Base-by-base conservation (phyloP, 345 rosid genomes). In the Gynandropsis gynandra region DNA sequence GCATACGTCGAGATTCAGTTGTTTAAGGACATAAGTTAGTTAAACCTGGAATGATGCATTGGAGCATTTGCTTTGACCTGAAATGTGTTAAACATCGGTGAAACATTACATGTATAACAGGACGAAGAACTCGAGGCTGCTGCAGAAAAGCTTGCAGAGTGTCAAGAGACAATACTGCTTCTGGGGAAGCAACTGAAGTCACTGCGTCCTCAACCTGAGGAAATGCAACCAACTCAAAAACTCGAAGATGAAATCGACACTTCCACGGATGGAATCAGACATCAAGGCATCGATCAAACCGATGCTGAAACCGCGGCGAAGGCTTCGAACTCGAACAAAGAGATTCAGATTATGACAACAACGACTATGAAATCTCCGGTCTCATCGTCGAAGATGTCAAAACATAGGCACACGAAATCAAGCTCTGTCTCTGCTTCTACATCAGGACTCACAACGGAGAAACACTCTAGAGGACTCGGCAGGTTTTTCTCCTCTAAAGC, bases 151-250 rank as follows among this genome's bases (percentile, higher is more conserved):
- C 74, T 92, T 57, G 88, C 89, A 0, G 95, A 92, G 74, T 92
- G 99, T 68, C 99, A 92, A 60, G 86, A 85, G 69, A 92, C 99
- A 7, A 92, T 92, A 76, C 72, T 85, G 68, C 84, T 92, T 63
- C 87, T 92, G 0, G 97, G 97, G 46, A 88, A 77, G 72, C 99
- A 92, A 71, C 66, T 92, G 61, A 76, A 88, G 15, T 62, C 90
- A 11, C 63, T 92, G 44, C 80, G 73, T 40, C 97, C 94, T 54
- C 95, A 73, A 54, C 35, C 84, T 17, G 93, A 81, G 33, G 40
- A 42, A 17, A 65, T 52, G 18, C 63, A 79, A n/a, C 61, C 78
- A 73, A 21, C 67, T 60, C 12, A 77, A 74, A 63, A 74, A 71
- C 34, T 40, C 68, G 34, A 69, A 19, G 78, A 77, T n/a, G 72